Evolutionary conservation across 2,329 filamentous ascomycete genomes (phyloP).

Genomic region (Clarireedia hainanense): DNA sequence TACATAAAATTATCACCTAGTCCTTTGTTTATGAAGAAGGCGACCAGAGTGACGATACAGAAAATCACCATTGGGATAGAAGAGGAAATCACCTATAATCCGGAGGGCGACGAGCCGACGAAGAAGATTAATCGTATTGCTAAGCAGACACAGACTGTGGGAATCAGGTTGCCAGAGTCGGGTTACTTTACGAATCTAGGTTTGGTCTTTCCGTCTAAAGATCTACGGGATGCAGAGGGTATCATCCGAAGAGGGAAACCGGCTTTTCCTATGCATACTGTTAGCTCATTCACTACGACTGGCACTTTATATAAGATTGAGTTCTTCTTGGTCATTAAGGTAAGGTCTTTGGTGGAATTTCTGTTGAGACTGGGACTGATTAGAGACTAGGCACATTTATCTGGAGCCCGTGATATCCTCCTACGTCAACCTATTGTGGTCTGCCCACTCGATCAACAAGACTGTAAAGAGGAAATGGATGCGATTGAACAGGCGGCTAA

Average conservation of each 20-base stretch:
- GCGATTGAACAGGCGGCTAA: conserved; percentile 94
- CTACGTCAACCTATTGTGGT: conserved; percentile 91
- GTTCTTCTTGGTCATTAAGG: conserved; percentile 92
- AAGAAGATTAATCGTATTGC: conserved; percentile 82
- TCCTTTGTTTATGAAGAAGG: conserved; percentile 82
- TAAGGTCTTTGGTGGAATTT: conserved; percentile 32
- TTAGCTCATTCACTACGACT: conserved; percentile 86
- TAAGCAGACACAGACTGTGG: conserved; percentile 74
- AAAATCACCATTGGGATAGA: conserved; percentile 92
- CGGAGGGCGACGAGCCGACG: conserved; percentile 89
- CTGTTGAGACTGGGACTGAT: conserved; percentile 2
- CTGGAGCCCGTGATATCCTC: conserved; percentile 78
- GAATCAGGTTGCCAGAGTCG: conserved; percentile 77
- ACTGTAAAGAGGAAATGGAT: conserved; percentile 97
- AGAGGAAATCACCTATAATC: conserved; percentile 98
- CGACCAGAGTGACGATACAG: conserved; percentile 84
- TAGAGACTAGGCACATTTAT: conserved; percentile 66
- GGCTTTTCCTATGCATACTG: conserved; percentile 81
- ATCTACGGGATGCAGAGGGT: conserved; percentile 78
- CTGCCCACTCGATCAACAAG: conserved; percentile 88
- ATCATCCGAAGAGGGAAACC: conserved; percentile 78
- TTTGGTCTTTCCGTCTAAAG: conserved; percentile 82
- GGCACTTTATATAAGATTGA: conserved; percentile 97
- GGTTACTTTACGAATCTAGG: conserved; percentile 92
- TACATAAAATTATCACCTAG: conserved; percentile 94